phyloP scores from a whole-genome alignment of 805 yeast genomes.

The Wickerhamiella sorbophila region DNA sequence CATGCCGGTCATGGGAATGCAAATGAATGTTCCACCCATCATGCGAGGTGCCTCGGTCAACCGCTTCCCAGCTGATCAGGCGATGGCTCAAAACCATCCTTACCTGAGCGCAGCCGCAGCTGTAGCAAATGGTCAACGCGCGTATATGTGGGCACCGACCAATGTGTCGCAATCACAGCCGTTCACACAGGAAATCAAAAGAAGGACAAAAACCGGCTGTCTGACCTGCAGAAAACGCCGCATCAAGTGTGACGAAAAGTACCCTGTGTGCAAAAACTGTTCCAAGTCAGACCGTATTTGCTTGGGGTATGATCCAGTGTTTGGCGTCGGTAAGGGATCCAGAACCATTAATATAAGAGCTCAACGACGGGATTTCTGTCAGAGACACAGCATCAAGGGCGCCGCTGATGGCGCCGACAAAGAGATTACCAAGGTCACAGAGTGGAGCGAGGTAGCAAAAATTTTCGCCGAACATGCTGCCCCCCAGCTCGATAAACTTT shows the following conservation, averaged over 20 bases:
- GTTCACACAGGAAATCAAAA: constrained; percentile 26
- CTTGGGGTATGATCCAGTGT: constrained; percentile 44
- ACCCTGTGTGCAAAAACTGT: constrained; percentile 56
- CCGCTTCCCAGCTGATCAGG: neutral
- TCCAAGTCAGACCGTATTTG: constrained; percentile 50
- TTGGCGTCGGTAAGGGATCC: constrained; percentile 13
- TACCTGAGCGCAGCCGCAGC: neutral
- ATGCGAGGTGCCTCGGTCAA: neutral
- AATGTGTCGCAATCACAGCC: neutral
- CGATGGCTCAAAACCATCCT: neutral
- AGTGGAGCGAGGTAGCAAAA: neutral
- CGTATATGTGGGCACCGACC: constrained; percentile 1
- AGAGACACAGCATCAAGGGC: constrained; percentile 1
- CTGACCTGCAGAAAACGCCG: constrained; percentile 57
- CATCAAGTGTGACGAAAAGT: constrained; percentile 63
- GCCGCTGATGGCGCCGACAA: neutral
- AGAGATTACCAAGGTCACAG: neutral
- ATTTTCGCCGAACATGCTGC: constrained; percentile 9
- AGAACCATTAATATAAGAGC: constrained; percentile 4
- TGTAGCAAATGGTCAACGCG: neutral
- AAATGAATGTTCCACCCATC: neutral
- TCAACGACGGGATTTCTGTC: constrained; percentile 7
- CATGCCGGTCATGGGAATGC: neutral
- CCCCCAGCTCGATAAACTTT: constrained; percentile 17
- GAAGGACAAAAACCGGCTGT: constrained; percentile 64